Evolutionary conservation across 1,139 yeast species (phyloP).

Genomic region (Candida sp.): DNA sequence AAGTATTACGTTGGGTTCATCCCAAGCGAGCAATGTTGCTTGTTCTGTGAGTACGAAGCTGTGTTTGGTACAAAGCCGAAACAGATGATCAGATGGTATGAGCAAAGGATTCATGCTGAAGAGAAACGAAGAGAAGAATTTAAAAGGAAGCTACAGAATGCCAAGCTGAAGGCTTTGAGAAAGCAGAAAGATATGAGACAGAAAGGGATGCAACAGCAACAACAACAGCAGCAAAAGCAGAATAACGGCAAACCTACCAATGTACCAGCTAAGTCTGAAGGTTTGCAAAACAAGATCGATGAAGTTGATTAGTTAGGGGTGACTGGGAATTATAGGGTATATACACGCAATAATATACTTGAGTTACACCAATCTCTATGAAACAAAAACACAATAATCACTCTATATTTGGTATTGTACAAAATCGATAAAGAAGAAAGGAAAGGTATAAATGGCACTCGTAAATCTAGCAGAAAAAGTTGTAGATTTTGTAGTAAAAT

Average conservation of each 20-base stretch:
- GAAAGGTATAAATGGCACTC: not conserved
- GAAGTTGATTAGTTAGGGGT: constrained; percentile 1
- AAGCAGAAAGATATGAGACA: constrained; percentile 31
- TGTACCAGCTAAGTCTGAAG: not conserved
- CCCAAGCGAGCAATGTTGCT: constrained; percentile 36
- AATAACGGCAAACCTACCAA: not conserved
- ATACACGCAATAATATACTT: not conserved
- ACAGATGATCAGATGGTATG: constrained; percentile 30
- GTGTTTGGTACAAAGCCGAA: constrained; percentile 24
- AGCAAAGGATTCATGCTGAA: constrained; percentile 34
- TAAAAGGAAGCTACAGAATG: constrained; percentile 38
- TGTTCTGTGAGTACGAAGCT: constrained; percentile 64
- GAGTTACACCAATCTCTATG: no score
- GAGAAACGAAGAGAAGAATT: constrained; percentile 38
- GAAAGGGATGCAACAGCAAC: constrained; percentile 19
- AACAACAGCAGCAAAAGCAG: constrained; percentile 9
- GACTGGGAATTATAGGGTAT: not conserved
- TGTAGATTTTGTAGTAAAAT: constrained; percentile 34
- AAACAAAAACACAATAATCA: no score
- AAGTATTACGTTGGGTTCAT: constrained; percentile 14
- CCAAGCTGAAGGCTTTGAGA: constrained; percentile 39
- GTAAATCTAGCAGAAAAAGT: constrained; percentile 36
- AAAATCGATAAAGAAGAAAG: not conserved
- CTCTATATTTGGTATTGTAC: no score
- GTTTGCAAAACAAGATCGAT: not conserved